These are phyloP conservation scores for Collybiopsis confluens DNA, from an alignment of 768 basidiomycete genomes.

Conservation along the genomic window DNA sequence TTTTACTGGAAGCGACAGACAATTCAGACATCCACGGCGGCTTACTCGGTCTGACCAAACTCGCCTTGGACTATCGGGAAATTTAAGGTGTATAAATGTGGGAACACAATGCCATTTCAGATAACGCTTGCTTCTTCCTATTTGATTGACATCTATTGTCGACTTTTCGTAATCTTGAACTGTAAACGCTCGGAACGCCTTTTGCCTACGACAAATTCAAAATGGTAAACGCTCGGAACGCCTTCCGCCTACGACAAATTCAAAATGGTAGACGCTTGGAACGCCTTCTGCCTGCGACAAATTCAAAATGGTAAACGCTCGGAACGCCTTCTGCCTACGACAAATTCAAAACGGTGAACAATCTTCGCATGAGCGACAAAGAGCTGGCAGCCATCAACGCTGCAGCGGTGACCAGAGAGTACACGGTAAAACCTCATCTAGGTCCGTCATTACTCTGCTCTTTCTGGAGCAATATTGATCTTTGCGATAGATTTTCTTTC, in stretches of 20 bases:
- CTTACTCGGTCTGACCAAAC: conserved; percentile 67
- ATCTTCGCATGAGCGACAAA: conserved; percentile 63
- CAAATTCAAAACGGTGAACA: conserved; percentile 30
- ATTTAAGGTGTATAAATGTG: conserved; percentile 15
- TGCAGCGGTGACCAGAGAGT: conserved; percentile 85
- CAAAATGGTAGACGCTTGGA: no score
- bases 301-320: no score
- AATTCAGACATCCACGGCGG: conserved; percentile 74
- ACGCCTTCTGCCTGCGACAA: no score
- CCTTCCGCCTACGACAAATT: no score
- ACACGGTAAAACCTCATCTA: conserved; percentile 84
- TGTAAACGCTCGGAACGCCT: neutral
- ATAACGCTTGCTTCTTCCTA: neutral
- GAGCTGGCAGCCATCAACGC: conserved; percentile 81
- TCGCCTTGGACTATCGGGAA: conserved; percentile 57
- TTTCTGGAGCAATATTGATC: neutral
- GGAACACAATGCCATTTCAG: conserved; percentile 1
- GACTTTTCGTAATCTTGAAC: neutral
- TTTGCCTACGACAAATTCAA: no score
- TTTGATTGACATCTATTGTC: neutral
- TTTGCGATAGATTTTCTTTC: conserved; percentile 72
- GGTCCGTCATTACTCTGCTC: conserved; percentile 42
- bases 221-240: no score
- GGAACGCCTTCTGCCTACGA: no score
- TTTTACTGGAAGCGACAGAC: conserved; percentile 62